phyloP scores from a whole-genome alignment of 257 asterid species.

The Nicotiana benthamiana region DNA sequence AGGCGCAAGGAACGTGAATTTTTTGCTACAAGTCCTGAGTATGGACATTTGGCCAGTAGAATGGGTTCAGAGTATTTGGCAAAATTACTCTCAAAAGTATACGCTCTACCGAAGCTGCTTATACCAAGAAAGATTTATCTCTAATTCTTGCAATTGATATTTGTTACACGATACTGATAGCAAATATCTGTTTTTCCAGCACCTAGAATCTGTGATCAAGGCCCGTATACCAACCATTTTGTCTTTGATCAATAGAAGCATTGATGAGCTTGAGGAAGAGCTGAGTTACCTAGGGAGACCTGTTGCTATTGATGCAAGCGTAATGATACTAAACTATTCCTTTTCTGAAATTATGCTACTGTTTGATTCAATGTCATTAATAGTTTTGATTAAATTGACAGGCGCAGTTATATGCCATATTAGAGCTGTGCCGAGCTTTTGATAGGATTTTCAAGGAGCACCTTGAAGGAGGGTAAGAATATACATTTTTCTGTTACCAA shows the following conservation, averaged over 20 bases:
- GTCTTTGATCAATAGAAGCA: constrained; percentile 28
- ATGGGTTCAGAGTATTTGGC: constrained; percentile 45
- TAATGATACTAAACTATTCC: constrained; percentile 10
- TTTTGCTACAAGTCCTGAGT: constrained; percentile 31
- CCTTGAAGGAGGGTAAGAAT: constrained; percentile 43
- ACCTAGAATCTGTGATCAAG: constrained; percentile 31
- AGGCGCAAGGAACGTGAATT: constrained; percentile 31
- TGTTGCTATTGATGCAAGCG: constrained; percentile 32
- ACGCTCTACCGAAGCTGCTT: neutral
- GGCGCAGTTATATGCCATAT: constrained; percentile 34
- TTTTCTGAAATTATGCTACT: neutral
- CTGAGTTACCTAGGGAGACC: constrained; percentile 31
- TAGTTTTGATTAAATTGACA: constrained; percentile 5
- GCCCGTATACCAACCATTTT: constrained; percentile 31
- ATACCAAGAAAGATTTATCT: neutral
- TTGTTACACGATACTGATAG: neutral
- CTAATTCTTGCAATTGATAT: neutral
- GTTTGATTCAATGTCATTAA: neutral
- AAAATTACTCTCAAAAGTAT: constrained; percentile 34
- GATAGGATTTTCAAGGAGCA: constrained; percentile 41
- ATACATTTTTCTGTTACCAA: neutral
- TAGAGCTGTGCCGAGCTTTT: constrained; percentile 44
- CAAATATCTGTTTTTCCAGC: constrained; percentile 19
- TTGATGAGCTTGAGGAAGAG: constrained; percentile 37
- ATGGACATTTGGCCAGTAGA: constrained; percentile 28